Base-by-base conservation (phyloP, 352 stramenopile species). In the Paralagenidium karlingii region DNA sequence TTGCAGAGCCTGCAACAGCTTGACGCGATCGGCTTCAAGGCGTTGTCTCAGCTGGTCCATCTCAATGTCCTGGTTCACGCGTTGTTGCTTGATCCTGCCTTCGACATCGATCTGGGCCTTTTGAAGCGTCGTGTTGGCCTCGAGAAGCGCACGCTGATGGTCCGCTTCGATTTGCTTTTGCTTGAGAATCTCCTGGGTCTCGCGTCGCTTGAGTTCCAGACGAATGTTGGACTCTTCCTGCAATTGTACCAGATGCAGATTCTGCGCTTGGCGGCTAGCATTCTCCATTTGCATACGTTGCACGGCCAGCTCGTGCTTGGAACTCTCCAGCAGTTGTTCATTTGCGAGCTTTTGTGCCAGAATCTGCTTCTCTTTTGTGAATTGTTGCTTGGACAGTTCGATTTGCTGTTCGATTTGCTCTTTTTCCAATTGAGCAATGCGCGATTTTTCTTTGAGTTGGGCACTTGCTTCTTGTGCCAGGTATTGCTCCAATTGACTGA, bases 41-140 rank as follows among this genome's bases (percentile, higher is more conserved):
- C 63, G 47, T 31, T 78, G 58, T 10, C 68, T 49, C 5, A 85
- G 49, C 37, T 82, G 66, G 3, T 55, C 61, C 59, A 77, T 78
- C 34, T 82, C 68, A 38, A 85, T 85, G 34, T 82, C 71, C 29
- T 78, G 61, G 37, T 85, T 83, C 25, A 64, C 24, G 3, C 71
- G 66, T 43, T 86, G 67, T 43, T 86, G 71, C 26, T 56, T 59
- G 44, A 85, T 85, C 1, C 71, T 55, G 0, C 66, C 68, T 30
- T 82, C 66, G 10, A 79, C 60, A 37, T 82, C 64, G 26, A 86
- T 74, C 8, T 49, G 52, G 1, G 68, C 68, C 34, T 79, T 80
- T 29, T 73, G 58, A 0, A 82, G 39, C 27, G 63, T 77, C 33
- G 68, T 77, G 44, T 82, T 82, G 22, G 47, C 61, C 38, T 82